Conservation (phyloP, 1,284 basidiomycete species). For the Chondrostereum purpureum region DNA sequence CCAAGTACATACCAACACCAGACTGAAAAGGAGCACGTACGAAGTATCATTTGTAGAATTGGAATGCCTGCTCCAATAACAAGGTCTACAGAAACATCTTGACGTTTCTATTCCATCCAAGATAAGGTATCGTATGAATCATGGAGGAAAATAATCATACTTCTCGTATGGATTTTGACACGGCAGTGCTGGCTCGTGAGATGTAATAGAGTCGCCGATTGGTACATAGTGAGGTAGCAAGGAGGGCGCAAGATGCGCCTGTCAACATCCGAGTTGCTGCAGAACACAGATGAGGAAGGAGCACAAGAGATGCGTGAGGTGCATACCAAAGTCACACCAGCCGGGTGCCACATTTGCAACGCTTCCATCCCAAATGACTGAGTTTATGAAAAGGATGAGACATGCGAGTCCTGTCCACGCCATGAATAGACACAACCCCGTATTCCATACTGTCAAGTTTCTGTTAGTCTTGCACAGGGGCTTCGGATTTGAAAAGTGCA, state of each 20-base stretch:
- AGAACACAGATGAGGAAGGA: not conserved
- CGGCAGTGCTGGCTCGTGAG: constrained; percentile 23
- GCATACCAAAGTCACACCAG: constrained; percentile 39
- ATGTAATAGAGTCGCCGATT: constrained; percentile 40
- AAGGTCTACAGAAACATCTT: constrained; percentile 26
- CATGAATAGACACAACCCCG: constrained; percentile 14
- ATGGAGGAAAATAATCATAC: constrained; percentile 20
- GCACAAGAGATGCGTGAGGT: not conserved
- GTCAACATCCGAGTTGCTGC: constrained; percentile 29
- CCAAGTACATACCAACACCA: not conserved
- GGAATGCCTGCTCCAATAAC: constrained; percentile 26
- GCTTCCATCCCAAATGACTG: constrained; percentile 30
- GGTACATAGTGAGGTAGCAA: constrained; percentile 37
- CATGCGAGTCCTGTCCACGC: constrained; percentile 24
- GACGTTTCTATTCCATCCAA: constrained; percentile 20
- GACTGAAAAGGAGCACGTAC: constrained; percentile 18
- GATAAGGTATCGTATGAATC: constrained; percentile 8
- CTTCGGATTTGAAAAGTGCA: not conserved
- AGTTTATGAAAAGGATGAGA: constrained; percentile 25
- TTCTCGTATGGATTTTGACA: constrained; percentile 28
- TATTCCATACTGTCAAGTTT: constrained; percentile 24
- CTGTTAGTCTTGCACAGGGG: not conserved
- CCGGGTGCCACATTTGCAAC: constrained; percentile 22
- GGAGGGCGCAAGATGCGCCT: constrained; percentile 29
- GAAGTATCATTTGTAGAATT: constrained; percentile 22